Percentiles rank a stretch among this genome's conserved stretches.
Conservation (phyloP, 176 grass and related monocot genomes). For the Hyparrhenia diplandra region DNA sequence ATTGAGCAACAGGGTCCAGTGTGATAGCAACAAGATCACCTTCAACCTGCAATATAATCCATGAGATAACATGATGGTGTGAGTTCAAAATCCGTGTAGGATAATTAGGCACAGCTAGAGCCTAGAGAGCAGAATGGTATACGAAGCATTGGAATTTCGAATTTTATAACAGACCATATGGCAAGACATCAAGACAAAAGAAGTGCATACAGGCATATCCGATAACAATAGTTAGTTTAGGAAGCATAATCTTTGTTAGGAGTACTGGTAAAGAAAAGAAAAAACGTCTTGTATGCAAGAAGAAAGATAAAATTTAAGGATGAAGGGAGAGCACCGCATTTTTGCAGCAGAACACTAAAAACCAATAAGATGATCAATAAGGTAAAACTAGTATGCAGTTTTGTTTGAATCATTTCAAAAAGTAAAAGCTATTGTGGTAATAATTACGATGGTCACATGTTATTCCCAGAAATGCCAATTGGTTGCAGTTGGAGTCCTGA, state of each 20-base stretch:
- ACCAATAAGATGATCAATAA: neutral
- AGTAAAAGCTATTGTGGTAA: neutral
- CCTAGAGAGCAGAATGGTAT: conserved; percentile 1
- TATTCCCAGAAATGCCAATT: no score
- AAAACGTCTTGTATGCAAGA: neutral
- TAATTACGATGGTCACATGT: neutral
- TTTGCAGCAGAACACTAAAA: neutral
- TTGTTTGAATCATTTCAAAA: conserved; percentile 18
- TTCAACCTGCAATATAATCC: conserved; percentile 61
- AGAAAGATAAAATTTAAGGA: neutral
- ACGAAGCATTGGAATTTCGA: neutral
- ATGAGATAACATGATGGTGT: conserved; percentile 17
- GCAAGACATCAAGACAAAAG: neutral
- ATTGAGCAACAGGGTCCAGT: conserved; percentile 64
- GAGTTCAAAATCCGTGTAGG: neutral
- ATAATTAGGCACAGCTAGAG: neutral
- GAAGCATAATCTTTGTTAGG: neutral
- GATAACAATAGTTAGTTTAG: neutral
- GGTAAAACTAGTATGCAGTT: conserved; percentile 7
- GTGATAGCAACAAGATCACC: conserved; percentile 86
- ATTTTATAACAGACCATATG: neutral
- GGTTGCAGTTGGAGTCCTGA: neutral
- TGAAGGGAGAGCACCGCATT: neutral
- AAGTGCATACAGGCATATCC: neutral
- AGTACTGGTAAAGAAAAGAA: neutral